phyloP scores from a whole-genome alignment of 2,329 filamentous ascomycete genomes.

The Chrysoporthe austroafricana region DNA sequence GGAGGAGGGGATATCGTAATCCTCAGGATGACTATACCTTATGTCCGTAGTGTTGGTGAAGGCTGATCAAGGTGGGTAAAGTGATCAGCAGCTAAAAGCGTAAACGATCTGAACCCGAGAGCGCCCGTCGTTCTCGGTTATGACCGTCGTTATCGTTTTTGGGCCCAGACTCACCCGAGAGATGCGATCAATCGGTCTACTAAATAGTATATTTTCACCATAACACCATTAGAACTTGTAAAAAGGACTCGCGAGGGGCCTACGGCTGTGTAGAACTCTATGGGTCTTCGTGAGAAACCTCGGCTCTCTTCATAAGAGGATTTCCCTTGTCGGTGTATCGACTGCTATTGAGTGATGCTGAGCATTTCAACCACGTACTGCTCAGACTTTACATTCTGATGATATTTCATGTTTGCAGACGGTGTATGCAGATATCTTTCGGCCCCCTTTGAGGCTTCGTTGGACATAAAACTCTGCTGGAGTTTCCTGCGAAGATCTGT shows the following conservation, averaged over 20 bases:
- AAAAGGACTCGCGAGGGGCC: too few species aligned
- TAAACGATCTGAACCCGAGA: neutral
- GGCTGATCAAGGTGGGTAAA: neutral
- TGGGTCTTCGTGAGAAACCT: neutral
- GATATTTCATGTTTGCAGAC: neutral
- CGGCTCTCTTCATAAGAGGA: neutral
- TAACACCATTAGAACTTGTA: too few species aligned
- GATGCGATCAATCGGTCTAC: too few species aligned
- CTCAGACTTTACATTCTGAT: neutral
- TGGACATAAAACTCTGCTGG: neutral
- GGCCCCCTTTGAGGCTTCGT: neutral
- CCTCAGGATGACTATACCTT: neutral
- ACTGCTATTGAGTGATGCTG: neutral
- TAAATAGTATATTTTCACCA: too few species aligned
- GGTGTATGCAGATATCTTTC: neutral
- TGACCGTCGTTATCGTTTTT: neutral
- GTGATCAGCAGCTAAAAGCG: neutral
- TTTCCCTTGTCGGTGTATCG: too few species aligned
- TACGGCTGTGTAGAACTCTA: too few species aligned
- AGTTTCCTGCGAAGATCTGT: neutral
- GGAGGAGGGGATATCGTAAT: neutral
- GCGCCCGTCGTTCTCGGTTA: neutral
- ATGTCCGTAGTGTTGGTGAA: neutral
- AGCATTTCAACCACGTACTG: neutral
- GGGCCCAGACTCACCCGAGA: too few species aligned